phyloP scores from a whole-genome alignment of 2,329 filamentous ascomycete species.

The Fusarium chlamydosporum region DNA sequence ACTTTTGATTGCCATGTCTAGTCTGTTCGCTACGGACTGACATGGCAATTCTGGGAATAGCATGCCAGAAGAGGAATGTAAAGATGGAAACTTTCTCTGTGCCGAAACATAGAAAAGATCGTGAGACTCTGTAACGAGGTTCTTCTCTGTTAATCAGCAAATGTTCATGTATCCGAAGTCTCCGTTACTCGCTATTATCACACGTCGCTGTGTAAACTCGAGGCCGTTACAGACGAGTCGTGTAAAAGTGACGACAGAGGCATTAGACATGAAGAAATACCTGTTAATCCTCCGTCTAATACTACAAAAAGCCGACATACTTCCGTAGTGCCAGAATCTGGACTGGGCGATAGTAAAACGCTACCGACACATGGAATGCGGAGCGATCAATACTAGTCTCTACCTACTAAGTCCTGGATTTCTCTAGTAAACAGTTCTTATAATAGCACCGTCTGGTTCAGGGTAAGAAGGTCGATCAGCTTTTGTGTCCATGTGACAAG shows the following conservation, averaged over 20 bases:
- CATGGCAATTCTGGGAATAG: background rate
- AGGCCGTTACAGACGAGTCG: background rate
- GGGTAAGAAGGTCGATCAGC: background rate
- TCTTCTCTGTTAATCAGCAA: background rate
- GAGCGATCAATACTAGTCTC: background rate
- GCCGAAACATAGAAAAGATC: background rate
- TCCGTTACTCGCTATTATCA: no score
- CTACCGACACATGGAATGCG: conserved; percentile 2
- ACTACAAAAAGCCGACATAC: background rate
- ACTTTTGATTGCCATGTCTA: background rate
- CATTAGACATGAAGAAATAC: background rate
- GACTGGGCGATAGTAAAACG: conserved; percentile 1
- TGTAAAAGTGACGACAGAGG: background rate
- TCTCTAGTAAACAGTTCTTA: background rate
- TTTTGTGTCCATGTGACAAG: background rate
- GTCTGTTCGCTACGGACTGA: background rate
- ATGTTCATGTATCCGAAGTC: background rate
- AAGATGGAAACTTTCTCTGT: background rate
- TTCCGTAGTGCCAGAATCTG: background rate
- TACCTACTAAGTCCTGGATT: background rate
- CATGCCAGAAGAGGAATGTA: conserved; percentile 8
- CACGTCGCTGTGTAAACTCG: background rate
- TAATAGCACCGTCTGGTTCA: background rate
- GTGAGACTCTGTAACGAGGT: background rate
- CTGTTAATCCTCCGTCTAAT: background rate